A percentile compares a stretch with the other conserved stretches of the same genome.
Conservation (phyloP, 441 rosid genomes). For the Erodium chrysanthum region DNA sequence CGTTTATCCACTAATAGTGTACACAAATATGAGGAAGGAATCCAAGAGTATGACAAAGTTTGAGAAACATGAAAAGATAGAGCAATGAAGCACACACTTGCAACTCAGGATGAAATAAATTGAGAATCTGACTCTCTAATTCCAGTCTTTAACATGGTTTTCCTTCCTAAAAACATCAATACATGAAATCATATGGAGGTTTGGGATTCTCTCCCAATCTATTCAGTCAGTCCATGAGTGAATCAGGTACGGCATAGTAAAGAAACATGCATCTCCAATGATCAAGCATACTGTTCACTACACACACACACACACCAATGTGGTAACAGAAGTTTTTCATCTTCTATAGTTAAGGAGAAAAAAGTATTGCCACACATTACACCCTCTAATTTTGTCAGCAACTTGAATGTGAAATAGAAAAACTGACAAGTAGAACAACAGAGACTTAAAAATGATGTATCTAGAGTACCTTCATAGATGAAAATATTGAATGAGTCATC, state of each 20-base stretch:
- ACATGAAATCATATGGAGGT: too few species aligned
- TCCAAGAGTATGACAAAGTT: background rate
- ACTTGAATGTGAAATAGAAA: conserved; percentile 1
- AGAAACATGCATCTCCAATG: background rate
- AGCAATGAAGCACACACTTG: background rate
- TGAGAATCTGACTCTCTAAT: background rate
- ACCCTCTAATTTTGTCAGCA: background rate
- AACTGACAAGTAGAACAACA: conserved; percentile 7
- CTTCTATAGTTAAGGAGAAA: background rate
- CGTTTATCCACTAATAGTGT: background rate
- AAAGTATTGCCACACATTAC: background rate
- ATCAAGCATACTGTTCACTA: background rate
- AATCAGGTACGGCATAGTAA: background rate
- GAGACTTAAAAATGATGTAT: conserved; percentile 14
- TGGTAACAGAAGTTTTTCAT: background rate
- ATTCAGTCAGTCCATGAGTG: background rate
- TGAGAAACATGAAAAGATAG: background rate
- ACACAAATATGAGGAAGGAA: background rate
- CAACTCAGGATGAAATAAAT: background rate
- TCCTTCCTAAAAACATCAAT: background rate
- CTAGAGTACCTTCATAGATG: conserved; percentile 53
- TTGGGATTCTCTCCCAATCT: background rate
- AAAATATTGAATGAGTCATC: conserved; percentile 46
- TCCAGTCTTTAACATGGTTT: background rate
- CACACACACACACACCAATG: background rate